Conservation (phyloP, 495 filamentous ascomycete species). For the Hypoxylon perforatum region DNA sequence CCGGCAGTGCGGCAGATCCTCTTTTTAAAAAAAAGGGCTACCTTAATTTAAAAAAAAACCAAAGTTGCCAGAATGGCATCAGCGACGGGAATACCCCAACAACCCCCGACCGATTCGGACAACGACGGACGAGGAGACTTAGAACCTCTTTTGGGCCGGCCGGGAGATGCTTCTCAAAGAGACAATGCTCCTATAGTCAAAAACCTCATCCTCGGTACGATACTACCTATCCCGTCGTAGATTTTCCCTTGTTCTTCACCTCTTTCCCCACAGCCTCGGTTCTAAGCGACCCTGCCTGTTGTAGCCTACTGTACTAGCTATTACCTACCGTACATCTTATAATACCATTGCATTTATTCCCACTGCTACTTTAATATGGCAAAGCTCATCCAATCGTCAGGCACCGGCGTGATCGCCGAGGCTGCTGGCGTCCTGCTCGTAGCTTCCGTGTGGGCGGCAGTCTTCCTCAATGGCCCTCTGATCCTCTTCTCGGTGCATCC, state of each 20-base stretch:
- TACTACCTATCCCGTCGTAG: slow-evolving; percentile 5
- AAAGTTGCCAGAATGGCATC: slow-evolving; percentile 62
- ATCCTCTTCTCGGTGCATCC: slow-evolving; percentile 89
- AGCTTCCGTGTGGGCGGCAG: slow-evolving; percentile 75
- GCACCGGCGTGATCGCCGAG: slow-evolving; percentile 57
- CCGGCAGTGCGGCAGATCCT: slow-evolving; percentile 19
- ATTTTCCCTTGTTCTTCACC: slow-evolving; percentile 1
- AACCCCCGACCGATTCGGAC: slow-evolving; percentile 46
- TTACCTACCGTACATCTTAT: not conserved
- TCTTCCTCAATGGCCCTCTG: slow-evolving; percentile 71
- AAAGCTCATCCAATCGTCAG: slow-evolving; percentile 59
- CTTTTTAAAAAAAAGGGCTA: slow-evolving; percentile 13
- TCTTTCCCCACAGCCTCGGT: not conserved
- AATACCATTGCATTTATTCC: slow-evolving; percentile 3
- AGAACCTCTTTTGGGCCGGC: slow-evolving; percentile 80
- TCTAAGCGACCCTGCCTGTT: not conserved
- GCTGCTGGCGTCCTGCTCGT: slow-evolving; percentile 66
- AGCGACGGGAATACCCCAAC: slow-evolving; percentile 63
- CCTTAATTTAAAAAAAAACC: slow-evolving; percentile 32
- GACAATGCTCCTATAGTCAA: slow-evolving; percentile 68
- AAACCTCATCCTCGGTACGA: slow-evolving; percentile 82
- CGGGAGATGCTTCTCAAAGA: slow-evolving; percentile 77
- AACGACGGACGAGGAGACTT: slow-evolving; percentile 62
- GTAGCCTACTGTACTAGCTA: not conserved
- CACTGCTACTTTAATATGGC: slow-evolving; percentile 33